Evolutionary conservation across 2,329 filamentous ascomycete genomes (phyloP), one percentile per base, ranked within the genome.

Genomic region (Tricladium varicosporioides): DNA sequence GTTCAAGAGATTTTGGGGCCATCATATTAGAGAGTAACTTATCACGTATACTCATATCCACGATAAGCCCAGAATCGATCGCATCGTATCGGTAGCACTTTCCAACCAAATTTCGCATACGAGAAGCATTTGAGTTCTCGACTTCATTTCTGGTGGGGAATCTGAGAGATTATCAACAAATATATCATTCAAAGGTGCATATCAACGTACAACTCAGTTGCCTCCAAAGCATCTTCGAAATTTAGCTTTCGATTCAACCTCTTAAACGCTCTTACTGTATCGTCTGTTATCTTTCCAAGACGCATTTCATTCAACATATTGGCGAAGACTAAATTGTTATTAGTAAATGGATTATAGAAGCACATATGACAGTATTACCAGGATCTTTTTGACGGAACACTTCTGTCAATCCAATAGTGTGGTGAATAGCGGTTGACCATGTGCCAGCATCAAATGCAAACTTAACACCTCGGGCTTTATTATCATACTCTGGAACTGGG

Each of bases 281-380:
- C 76, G n/a, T 85, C 80, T 32, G 82, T 89, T 52, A 97, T 86
- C 52, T 83, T 87, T 3, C 94, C 94, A 54, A 97, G 79, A 49
- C 94, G 87, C 91, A 99, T 97, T 72, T 99, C 93, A 69, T 99
- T 99, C 51, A 99, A 81, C 92, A 99, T 99, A 5, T 81, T 79
- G 11, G 94, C 94, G 72, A 99, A 99, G 19, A 89, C 86, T 84
- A 62, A 62, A 36, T 33, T 11, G 44, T 59, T 49, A 70, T 76
- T 59, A 73, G 65, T 47, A 51, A 11, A 13, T 22, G 22, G 32
- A 9, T 1, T 53, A n/a, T 51, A n/a, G 31, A 47, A n/a, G n/a
- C n/a, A n/a, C n/a, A n/a, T n/a, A n/a, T n/a, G 49, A 47, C 5
- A 50, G 42, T 46, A 10, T 65, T 74, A 85, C 83, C 78, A 51